Evolutionary conservation across 1,139 yeast genomes (phyloP).

Genomic region (Blastobotrys indianensis): DNA sequence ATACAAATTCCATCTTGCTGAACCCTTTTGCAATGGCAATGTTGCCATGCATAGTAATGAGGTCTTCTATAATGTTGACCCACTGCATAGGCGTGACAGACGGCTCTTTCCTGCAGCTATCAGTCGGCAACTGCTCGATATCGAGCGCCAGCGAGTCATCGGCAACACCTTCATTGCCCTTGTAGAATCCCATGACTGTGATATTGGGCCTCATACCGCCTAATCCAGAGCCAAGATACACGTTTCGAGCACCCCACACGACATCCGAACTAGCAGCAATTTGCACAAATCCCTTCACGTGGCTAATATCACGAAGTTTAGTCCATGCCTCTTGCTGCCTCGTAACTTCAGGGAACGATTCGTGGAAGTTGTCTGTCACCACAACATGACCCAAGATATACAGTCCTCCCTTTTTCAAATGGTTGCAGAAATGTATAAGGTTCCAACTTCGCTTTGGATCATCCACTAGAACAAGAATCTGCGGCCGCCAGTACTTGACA

Average conservation of each 20-base stretch:
- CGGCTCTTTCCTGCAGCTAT: slow-evolving; percentile 63
- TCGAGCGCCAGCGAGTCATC: slow-evolving; percentile 16
- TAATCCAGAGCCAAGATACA: slow-evolving; percentile 86
- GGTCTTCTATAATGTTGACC: slow-evolving; percentile 89
- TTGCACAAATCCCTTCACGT: slow-evolving; percentile 89
- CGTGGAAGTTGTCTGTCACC: slow-evolving; percentile 48
- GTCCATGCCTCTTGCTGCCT: slow-evolving; percentile 79
- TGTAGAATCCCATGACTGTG: slow-evolving; percentile 83
- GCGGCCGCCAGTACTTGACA: slow-evolving; percentile 97
- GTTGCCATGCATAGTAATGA: slow-evolving; percentile 83
- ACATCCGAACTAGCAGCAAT: slow-evolving; percentile 80
- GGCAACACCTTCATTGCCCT: slow-evolving; percentile 33
- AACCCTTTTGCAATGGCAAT: slow-evolving; percentile 93
- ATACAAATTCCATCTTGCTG: slow-evolving; percentile 52
- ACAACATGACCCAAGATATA: slow-evolving; percentile 90
- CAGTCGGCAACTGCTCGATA: slow-evolving; percentile 60
- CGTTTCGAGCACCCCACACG: slow-evolving; percentile 93
- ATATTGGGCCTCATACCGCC: slow-evolving; percentile 98
- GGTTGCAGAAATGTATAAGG: slow-evolving; percentile 84
- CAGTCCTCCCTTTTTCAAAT: slow-evolving; percentile 88
- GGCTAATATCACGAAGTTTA: slow-evolving; percentile 67
- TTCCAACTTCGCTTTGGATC: slow-evolving; percentile 91
- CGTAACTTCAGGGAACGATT: slow-evolving; percentile 59
- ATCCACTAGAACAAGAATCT: slow-evolving; percentile 77
- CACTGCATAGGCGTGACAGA: slow-evolving; percentile 71